Evolutionary conservation across 495 filamentous ascomycete species (phyloP).

Genomic region (Talaromyces proteolyticus): DNA sequence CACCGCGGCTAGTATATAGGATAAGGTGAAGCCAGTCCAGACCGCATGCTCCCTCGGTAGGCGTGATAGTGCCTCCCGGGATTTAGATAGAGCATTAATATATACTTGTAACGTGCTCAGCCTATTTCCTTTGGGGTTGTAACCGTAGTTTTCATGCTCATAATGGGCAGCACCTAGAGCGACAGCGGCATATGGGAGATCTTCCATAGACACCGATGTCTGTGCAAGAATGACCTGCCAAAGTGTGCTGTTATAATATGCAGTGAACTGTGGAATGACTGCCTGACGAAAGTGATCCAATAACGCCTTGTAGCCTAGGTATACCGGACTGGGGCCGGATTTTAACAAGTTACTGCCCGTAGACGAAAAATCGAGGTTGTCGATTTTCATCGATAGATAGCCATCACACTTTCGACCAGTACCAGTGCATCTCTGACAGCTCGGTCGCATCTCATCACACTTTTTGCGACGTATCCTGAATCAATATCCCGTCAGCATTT

Average conservation of each 20-base stretch:
- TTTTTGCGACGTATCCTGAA: neutral
- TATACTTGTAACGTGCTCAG: neutral
- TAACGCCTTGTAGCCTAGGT: neutral
- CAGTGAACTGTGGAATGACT: neutral
- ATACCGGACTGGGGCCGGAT: neutral
- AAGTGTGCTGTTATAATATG: neutral
- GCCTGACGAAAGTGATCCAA: neutral
- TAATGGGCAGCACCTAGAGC: neutral
- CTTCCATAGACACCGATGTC: neutral
- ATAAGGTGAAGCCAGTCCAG: neutral
- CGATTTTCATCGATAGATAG: neutral
- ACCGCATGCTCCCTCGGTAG: neutral
- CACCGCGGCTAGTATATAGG: too few species aligned
- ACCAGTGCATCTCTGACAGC: neutral
- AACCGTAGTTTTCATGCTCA: neutral
- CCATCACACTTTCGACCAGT: neutral
- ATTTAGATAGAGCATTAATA: neutral
- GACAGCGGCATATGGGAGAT: neutral
- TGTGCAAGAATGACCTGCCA: neutral
- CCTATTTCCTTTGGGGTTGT: neutral
- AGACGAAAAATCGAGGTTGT: too few species aligned
- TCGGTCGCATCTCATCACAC: neutral
- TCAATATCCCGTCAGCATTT: too few species aligned
- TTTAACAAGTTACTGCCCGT: too few species aligned
- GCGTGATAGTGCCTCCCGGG: neutral